These are phyloP conservation scores for Penicillium steckii DNA, from an alignment of 495 filamentous ascomycete species.

Conservation along the genomic window DNA sequence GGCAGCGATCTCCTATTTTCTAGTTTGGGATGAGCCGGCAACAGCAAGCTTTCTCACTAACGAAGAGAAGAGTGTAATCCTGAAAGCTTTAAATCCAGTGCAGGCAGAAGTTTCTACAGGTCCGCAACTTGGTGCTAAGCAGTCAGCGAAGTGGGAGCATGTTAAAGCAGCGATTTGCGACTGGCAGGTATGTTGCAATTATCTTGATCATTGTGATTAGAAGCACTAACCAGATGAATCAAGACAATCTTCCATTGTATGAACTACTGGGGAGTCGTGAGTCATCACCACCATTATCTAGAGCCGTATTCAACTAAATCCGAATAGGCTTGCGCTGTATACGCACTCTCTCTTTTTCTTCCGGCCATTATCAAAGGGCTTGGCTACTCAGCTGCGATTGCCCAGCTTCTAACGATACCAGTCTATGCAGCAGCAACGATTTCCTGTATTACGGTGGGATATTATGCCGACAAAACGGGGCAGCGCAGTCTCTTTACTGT, in stretches of 20 bases:
- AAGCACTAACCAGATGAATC: background rate
- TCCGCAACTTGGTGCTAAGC: conserved; percentile 2
- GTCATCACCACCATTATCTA: too few species aligned
- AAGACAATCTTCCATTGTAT: conserved; percentile 7
- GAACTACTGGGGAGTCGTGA: conserved; percentile 12
- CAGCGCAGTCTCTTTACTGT: conserved; percentile 10
- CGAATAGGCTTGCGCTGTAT: conserved; percentile 3
- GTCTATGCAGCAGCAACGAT: conserved; percentile 9
- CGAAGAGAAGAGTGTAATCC: conserved; percentile 1
- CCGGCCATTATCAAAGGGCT: conserved; percentile 11
- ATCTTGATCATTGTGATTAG: background rate
- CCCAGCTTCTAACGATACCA: conserved; percentile 12
- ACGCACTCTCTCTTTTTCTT: conserved; percentile 9
- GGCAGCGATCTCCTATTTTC: background rate
- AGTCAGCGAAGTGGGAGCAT: conserved; percentile 8
- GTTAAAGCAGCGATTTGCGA: background rate
- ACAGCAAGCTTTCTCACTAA: conserved; percentile 8
- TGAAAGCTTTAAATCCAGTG: background rate
- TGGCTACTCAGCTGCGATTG: conserved; percentile 5
- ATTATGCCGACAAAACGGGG: conserved; percentile 5
- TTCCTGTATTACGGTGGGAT: conserved; percentile 8
- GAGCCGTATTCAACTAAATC: background rate
- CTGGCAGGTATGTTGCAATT: conserved; percentile 5
- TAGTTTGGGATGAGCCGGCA: conserved; percentile 10
- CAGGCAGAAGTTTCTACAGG: background rate